Conservation (phyloP, 106 monocot genomes). For the Acanthochlamys bracteata region DNA sequence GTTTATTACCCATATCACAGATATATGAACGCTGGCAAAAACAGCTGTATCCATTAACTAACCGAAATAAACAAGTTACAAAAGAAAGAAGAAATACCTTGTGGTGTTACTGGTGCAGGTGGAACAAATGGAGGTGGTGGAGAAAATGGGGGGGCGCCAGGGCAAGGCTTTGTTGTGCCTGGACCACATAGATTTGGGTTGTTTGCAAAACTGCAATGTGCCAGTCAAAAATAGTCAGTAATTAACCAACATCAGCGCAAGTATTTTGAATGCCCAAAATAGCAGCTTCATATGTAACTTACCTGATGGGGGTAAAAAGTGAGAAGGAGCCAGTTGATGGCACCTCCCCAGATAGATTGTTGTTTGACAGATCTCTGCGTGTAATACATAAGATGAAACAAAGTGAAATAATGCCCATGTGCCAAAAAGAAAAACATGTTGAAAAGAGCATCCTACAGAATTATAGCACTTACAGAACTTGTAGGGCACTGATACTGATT, state of each 20-base stretch:
- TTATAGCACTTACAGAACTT: constrained; percentile 74
- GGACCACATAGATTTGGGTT: constrained; percentile 39
- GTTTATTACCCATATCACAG: too few species aligned
- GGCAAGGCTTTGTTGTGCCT: constrained; percentile 29
- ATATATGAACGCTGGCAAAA: too few species aligned
- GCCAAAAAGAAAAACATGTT: too few species aligned
- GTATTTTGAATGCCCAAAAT: background rate
- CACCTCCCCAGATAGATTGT: constrained; percentile 78
- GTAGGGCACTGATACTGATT: constrained; percentile 49
- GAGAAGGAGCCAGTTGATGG: constrained; percentile 84
- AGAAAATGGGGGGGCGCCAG: constrained; percentile 39
- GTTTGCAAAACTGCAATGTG: constrained; percentile 56
- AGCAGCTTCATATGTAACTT: background rate
- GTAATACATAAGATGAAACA: background rate
- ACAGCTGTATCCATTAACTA: too few species aligned
- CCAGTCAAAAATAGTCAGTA: constrained; percentile 7
- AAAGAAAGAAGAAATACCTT: constrained; percentile 22
- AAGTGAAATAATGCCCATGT: background rate
- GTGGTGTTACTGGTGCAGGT: constrained; percentile 21
- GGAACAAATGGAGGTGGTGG: constrained; percentile 37
- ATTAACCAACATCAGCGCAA: background rate
- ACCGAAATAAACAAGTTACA: too few species aligned
- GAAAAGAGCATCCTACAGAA: background rate
- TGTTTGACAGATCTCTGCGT: constrained; percentile 79
- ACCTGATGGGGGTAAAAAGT: constrained; percentile 89